Evolutionary conservation across 1,139 yeast genomes (phyloP).

Genomic region (Lodderomyces theae): DNA sequence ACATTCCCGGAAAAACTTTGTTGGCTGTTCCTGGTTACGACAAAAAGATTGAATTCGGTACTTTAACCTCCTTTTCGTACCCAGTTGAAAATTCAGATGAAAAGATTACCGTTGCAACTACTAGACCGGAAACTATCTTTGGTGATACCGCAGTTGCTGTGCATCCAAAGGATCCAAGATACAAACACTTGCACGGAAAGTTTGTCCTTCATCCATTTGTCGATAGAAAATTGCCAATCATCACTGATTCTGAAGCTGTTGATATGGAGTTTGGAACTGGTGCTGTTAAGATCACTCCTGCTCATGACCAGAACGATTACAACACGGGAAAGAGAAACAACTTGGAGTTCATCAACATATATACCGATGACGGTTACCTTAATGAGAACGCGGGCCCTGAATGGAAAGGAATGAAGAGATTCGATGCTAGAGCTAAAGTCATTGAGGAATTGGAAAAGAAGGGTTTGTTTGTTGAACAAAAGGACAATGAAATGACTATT

Average conservation of each 20-base stretch:
- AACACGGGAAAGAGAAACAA: constrained; percentile 91
- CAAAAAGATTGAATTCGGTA: constrained; percentile 92
- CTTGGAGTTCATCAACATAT: constrained; percentile 82
- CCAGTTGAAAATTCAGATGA: constrained; percentile 88
- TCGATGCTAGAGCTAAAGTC: constrained; percentile 86
- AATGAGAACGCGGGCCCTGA: constrained; percentile 89
- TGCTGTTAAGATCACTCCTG: constrained; percentile 98
- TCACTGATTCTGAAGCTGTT: constrained; percentile 88
- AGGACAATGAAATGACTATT: constrained; percentile 92
- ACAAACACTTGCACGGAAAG: constrained; percentile 92
- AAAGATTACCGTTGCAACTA: constrained; percentile 87
- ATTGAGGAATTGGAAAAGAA: constrained; percentile 74
- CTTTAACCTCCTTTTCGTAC: constrained; percentile 88
- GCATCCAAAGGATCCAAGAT: constrained; percentile 91
- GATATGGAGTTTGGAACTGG: constrained; percentile 99
- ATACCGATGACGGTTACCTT: constrained; percentile 88
- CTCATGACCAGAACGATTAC: constrained; percentile 97
- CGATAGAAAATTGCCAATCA: constrained; percentile 80
- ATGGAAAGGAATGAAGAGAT: constrained; percentile 88
- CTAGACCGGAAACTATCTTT: constrained; percentile 97
- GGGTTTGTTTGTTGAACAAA: constrained; percentile 77
- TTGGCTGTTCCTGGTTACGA: constrained; percentile 88
- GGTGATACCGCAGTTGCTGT: constrained; percentile 99
- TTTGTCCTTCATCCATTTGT: constrained; percentile 87
- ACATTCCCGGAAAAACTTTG: constrained; percentile 75